Base-by-base conservation (phyloP, 2,329 filamentous ascomycete species). In the Claviceps sp. region DNA sequence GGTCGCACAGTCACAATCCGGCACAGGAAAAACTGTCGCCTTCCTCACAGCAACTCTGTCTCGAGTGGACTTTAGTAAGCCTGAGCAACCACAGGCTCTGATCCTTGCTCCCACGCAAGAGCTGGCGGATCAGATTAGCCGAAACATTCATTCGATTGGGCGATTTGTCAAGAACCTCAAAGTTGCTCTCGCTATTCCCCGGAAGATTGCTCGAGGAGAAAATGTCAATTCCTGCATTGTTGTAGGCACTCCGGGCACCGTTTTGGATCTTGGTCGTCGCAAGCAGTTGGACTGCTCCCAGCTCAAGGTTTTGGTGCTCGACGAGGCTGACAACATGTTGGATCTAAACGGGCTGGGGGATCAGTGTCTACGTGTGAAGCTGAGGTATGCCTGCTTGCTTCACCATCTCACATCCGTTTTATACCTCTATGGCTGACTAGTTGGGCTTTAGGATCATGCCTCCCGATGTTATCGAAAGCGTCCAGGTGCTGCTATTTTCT, bases 271-370 rank as follows among this genome's bases (percentile, higher is more conserved):
- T 61, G 84, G 96, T 61, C 84, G 84, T 62, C 82, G 84, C 61
- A 78, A 82, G 58, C 78, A 86, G 62, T 77, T 98, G 57, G 81
- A 95, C 59, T 69, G 81, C 0, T 79, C 77, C 18, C 71, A 82
- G 53, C 74, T 98, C 59, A 87, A 82, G 67, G 79, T 95, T 8
- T 77, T 98, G 55, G 91, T 96, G 52, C 77, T 98, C 50, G 93
- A 98, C 63, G 93, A 98, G 72, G 93, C 93, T 53, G 93, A 98
- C 72, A 97, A 96, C 72, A 98, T 98, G 93, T 74, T 98, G 55
- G 93, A 97, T 64, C 85, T 91, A 69, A 88, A 95, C 70, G 91
- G 93, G 50, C 76, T 98, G 52, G 93, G 93, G 50, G 93, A 97
- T 54, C 93, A 98, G 70, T 97, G 91, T 68, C 79, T 89, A 60